Base-by-base conservation (phyloP, 768 basidiomycete species). In the Gyrodon lividus region DNA sequence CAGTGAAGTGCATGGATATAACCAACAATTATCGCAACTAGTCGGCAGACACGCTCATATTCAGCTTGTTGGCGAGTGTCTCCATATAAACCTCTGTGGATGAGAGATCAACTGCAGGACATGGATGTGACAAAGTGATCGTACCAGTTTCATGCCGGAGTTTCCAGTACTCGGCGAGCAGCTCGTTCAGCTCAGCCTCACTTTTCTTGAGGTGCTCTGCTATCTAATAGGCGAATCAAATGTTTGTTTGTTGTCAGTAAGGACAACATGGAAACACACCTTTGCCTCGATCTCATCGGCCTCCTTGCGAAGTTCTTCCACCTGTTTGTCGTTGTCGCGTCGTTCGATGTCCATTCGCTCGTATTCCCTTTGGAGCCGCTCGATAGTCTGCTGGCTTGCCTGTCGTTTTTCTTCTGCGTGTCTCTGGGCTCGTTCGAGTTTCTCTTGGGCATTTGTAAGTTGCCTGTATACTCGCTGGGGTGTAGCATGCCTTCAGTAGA, bases 131-230 rank as follows among this genome's bases (percentile, higher is more conserved):
- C 24, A 48, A 40, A 38, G 22, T 19, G 23, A 41, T 19, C 63
- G 31, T 61, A 89, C 91, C 87, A 61, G 88, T 84, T 59, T 84
- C 82, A 57, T 88, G 85, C 34, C 89, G 77, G 46, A 92, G 72
- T 50, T 78, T 83, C 84, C 87, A 91, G 66, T 96, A 94, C 65
- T 92, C 92, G 8, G 80, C 72, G 35, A 97, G 75, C 17, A 97
- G 74, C 50, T 89, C 84, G 56, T 85, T 84, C n/a, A 95, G 73
- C 64, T 94, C 91, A 6, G 69, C 71, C 68, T 94, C 89, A 58
- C 83, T 90, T 52, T 74, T 74, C 63, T 80, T 84, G 48, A 91
- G 70, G 59, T 90, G 89, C 42, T 89, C 86, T 2, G 79, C 73
- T 78, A 87, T 92, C 89, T 92, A 57, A 43, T 37, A n/a, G 34